These are phyloP conservation scores for Rhodomyrtus tomentosa DNA, from an alignment of 345 rosid species.

Conservation along the genomic window DNA sequence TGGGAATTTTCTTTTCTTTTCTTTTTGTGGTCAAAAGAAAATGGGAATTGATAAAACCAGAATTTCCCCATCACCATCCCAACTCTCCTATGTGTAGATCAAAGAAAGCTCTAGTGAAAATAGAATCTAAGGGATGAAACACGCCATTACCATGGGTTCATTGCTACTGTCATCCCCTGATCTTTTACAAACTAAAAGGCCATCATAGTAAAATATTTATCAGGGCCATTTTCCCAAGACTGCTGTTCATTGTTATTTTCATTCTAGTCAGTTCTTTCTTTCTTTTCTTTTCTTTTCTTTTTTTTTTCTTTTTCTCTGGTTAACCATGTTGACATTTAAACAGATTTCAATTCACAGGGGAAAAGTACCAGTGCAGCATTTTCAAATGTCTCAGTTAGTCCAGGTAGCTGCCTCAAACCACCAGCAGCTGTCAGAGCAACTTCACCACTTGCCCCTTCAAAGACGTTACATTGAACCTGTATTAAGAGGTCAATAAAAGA, in stretches of 20 bases:
- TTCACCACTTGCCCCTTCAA: conserved; percentile 79
- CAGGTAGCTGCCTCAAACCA: conserved; percentile 81
- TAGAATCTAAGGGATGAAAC: neutral
- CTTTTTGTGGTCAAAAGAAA: neutral
- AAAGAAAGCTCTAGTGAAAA: neutral
- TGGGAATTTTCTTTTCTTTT: neutral
- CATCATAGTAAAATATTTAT: neutral
- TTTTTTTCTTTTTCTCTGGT: neutral
- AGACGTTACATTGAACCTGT: conserved; percentile 89
- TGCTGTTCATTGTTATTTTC: neutral
- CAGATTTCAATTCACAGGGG: neutral
- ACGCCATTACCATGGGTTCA: neutral
- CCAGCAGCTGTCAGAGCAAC: conserved; percentile 87
- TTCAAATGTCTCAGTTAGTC: conserved; percentile 55
- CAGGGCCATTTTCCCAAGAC: neutral
- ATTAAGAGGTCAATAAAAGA: conserved; percentile 10
- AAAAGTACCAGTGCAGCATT: conserved; percentile 75
- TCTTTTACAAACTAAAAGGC: neutral
- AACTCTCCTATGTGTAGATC: neutral
- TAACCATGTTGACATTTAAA: neutral
- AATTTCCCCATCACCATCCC: neutral
- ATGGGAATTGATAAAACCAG: neutral
- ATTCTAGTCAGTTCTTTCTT: neutral
- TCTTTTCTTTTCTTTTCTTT: neutral
- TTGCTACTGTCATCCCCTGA: neutral